Percentiles rank a stretch among this genome's conserved stretches.
Evolutionary conservation across 139 green algal species (phyloP).

Genomic region (Chlamydomonas schloesseri): DNA sequence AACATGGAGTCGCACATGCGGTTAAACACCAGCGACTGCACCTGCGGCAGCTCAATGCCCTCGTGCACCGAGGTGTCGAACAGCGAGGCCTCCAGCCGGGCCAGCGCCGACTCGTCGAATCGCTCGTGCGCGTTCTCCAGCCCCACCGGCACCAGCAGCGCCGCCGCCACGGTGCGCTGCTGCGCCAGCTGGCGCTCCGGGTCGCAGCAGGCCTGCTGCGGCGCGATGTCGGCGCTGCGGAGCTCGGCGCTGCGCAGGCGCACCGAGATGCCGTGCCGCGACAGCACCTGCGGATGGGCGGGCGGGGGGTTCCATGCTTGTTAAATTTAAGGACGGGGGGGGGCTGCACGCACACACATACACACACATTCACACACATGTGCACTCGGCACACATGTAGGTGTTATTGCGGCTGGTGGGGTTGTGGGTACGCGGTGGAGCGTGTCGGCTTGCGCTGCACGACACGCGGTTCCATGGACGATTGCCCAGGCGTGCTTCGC

Average conservation of each 20-base stretch:
- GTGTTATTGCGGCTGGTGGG: no score
- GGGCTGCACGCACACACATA: neutral
- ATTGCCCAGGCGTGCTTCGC: no score
- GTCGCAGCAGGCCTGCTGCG: conserved; percentile 49
- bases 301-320: neutral
- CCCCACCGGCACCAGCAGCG: conserved; percentile 57
- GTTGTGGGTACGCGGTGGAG: no score
- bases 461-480: no score
- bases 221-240: conserved; percentile 17
- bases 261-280: conserved; percentile 41
- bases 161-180: conserved; percentile 60
- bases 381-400: no score
- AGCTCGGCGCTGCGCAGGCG: conserved; percentile 56
- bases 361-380: no score
- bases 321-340: neutral
- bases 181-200: conserved; percentile 60
- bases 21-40: conserved; percentile 55
- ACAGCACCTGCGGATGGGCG: conserved; percentile 33
- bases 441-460: no score
- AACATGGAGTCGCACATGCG: conserved; percentile 73
- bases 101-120: conserved; percentile 62
- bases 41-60: conserved; percentile 54
- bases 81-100: conserved; percentile 53
- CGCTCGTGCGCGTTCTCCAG: conserved; percentile 50
- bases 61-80: conserved; percentile 38